A percentile compares a stretch with the other conserved stretches of the same genome.
These are phyloP conservation scores for Colletotrichum endophyticum DNA, from an alignment of 2,329 filamentous ascomycete genomes.

Conservation along the genomic window DNA sequence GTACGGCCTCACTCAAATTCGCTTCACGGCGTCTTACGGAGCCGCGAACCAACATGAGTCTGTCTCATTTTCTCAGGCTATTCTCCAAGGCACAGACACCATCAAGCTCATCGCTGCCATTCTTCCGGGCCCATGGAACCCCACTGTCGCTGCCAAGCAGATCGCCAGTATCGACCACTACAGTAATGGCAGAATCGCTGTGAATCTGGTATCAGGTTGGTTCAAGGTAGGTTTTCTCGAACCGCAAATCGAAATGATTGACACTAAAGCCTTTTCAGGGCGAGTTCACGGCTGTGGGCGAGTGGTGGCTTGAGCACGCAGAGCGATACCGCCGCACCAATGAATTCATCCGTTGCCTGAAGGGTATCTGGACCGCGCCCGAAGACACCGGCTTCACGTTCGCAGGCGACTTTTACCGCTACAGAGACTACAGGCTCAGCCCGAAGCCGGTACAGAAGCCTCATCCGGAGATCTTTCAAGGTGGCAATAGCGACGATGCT, in stretches of 20 bases:
- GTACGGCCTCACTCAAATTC: conserved; percentile 56
- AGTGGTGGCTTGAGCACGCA: conserved; percentile 60
- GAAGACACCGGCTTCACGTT: conserved; percentile 51
- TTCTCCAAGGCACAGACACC: conserved; percentile 49
- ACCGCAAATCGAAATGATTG: neutral
- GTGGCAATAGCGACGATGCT: conserved; percentile 56
- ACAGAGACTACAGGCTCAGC: conserved; percentile 52
- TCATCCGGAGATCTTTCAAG: conserved; percentile 58
- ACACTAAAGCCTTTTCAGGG: conserved; percentile 18
- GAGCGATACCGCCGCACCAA: conserved; percentile 54
- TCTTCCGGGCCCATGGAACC: conserved; percentile 55
- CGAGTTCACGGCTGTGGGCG: conserved; percentile 55
- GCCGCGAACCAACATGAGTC: conserved; percentile 56
- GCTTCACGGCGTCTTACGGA: conserved; percentile 56
- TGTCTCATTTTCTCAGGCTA: conserved; percentile 55
- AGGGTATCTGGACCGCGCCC: conserved; percentile 52
- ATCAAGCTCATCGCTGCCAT: conserved; percentile 57
- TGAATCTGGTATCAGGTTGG: conserved; percentile 59
- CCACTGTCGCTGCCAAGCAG: conserved; percentile 56
- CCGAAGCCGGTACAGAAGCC: conserved; percentile 55
- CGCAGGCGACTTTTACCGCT: conserved; percentile 57
- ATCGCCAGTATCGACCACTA: conserved; percentile 59
- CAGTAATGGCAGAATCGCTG: conserved; percentile 52
- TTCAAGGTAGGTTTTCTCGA: conserved; percentile 40
- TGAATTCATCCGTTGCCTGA: conserved; percentile 56